Base-by-base conservation (phyloP, 345 rosid species). In the Moricandia arvensis region DNA sequence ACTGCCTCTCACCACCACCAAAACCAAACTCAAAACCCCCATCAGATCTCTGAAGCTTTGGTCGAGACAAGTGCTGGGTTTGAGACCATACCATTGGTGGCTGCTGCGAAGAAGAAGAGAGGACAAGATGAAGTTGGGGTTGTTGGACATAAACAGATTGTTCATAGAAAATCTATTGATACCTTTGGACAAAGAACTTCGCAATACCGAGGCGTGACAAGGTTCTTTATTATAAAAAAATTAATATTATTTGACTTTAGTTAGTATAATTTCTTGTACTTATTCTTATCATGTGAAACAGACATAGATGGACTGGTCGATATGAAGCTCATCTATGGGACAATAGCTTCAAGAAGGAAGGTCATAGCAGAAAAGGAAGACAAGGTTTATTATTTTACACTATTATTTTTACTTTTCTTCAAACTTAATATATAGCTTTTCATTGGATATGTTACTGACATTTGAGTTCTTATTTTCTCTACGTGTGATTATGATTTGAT, bases 251-350 rank as follows among this genome's bases (percentile, higher is more conserved):
- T 78, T 58, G 59, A 63, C 75, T 38, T 60, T 31, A 5, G 45
- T 67, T 60, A 51, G 31, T 30, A 7, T 45, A 11, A n/a, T 18
- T 49, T 53, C 37, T 18, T n/a, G 35, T 68, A 68, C 11, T 12
- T 57, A 59, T 60, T 72, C 0, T 41, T 37, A 35, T 78, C 7
- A 38, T 75, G 65, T 43, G 59, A 67, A 55, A 63, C 81, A 93
- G 97, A 82, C 98, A 93, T 79, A 86, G 98, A 78, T 93, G 98
- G 98, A 90, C 96, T 51, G 97, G 98, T 38, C 88, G 96, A 83
- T 91, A 90, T 80, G 98, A 93, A 87, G 98, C 98, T 34, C 98
- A 91, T 84, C 83, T 93, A 15, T 93, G 98, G 98, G 98, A 93
- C 86, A 93, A 90, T 54, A 93, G 97, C 79, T 90, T 91, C 83